A percentile compares a stretch with the other conserved stretches of the same genome.
These are phyloP conservation scores for Aphanomyces invadans DNA, from an alignment of 352 stramenopile species.

Conservation along the genomic window DNA sequence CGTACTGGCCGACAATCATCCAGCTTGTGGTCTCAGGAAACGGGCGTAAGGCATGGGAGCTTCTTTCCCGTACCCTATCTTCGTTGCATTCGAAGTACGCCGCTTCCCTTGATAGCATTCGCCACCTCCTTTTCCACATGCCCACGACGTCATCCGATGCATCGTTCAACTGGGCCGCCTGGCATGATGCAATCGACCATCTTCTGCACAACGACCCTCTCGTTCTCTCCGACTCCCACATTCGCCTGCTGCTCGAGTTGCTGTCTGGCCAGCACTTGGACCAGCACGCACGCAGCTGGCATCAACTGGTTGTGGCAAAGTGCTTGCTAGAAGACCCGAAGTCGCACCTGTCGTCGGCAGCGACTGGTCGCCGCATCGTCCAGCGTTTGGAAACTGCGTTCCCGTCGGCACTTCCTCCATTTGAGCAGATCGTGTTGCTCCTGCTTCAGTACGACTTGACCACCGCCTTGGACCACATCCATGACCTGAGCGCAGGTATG, in stretches of 20 bases:
- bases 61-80: conserved; percentile 54
- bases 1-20: conserved; percentile 64
- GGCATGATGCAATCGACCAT: conserved; percentile 54
- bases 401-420: conserved; percentile 49
- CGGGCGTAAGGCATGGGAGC: conserved; percentile 44
- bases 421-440: conserved; percentile 72
- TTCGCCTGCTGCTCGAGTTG: conserved; percentile 50
- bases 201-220: conserved; percentile 47
- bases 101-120: conserved; percentile 48
- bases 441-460: conserved; percentile 72
- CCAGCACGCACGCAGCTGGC: conserved; percentile 45
- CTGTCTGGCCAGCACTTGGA: conserved; percentile 44
- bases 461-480: conserved; percentile 55
- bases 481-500: conserved; percentile 35
- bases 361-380: conserved; percentile 31
- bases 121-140: conserved; percentile 64
- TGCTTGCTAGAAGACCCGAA: conserved; percentile 71
- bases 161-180: conserved; percentile 43
- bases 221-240: conserved; percentile 37
- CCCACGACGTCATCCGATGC: conserved; percentile 28
- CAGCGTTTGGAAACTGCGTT: conserved; percentile 55
- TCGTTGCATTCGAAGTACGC: conserved; percentile 41
- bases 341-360: conserved; percentile 13
- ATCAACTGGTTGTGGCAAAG: conserved; percentile 73
- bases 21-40: conserved; percentile 43